Percentiles rank a stretch among this genome's conserved stretches.
Evolutionary conservation across 768 basidiomycete genomes (phyloP).

Genomic region (Boletus sp.): DNA sequence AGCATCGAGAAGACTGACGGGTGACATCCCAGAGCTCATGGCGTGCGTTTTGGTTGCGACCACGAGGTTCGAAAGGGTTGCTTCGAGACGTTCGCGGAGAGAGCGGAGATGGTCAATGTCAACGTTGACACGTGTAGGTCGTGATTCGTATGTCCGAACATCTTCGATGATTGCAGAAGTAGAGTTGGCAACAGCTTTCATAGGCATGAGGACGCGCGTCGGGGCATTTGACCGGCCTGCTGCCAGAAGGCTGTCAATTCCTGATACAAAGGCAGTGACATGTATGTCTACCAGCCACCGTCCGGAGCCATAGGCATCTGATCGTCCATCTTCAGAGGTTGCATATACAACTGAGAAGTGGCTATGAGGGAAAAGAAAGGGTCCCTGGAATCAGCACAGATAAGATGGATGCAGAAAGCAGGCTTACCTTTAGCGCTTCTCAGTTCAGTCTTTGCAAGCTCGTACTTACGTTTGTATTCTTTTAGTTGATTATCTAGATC

Average conservation of each 20-base stretch:
- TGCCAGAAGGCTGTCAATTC: conserved; percentile 81
- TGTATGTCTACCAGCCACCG: conserved; percentile 87
- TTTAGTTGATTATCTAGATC: conserved; percentile 79
- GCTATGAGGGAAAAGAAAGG: conserved; percentile 45
- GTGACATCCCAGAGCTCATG: conserved; percentile 85
- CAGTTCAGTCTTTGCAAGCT: conserved; percentile 91
- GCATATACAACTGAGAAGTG: conserved; percentile 88
- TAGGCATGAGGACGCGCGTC: conserved; percentile 83
- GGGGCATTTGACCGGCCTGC: conserved; percentile 86
- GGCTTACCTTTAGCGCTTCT: conserved; percentile 82
- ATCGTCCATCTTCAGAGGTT: conserved; percentile 76
- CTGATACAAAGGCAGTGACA: conserved; percentile 87
- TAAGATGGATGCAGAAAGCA: background rate
- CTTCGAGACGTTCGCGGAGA: conserved; percentile 73
- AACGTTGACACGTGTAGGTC: conserved; percentile 54
- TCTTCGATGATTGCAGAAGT: conserved; percentile 87
- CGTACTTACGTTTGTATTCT: conserved; percentile 94
- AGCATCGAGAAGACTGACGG: conserved; percentile 92
- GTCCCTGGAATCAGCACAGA: background rate
- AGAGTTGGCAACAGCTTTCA: conserved; percentile 90
- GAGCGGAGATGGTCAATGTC: conserved; percentile 62
- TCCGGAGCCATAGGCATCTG: conserved; percentile 84
- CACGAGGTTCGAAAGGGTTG: conserved; percentile 87
- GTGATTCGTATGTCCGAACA: conserved; percentile 72
- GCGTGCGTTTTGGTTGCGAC: conserved; percentile 90